phyloP scores from a whole-genome alignment of 352 stramenopile species.

The Pythium folliculosum region DNA sequence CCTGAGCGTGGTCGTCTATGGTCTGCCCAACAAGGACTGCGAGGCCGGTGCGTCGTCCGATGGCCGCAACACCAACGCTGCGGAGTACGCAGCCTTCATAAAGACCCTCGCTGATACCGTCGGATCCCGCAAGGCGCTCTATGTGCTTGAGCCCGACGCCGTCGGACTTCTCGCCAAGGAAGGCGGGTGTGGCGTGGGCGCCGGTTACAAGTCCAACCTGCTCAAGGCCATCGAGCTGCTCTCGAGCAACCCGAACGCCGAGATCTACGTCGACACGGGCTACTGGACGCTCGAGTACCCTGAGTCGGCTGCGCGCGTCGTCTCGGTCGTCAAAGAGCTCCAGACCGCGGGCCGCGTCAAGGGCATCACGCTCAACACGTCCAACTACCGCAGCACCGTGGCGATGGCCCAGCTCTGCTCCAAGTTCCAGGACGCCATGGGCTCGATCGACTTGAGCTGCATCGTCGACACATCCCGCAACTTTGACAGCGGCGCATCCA shows the following conservation, averaged over 20 bases:
- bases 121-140: slow-evolving; percentile 56
- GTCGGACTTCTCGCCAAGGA: slow-evolving; percentile 51
- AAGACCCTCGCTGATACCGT: slow-evolving; percentile 46
- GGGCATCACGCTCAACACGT: slow-evolving; percentile 64
- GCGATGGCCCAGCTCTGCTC: slow-evolving; percentile 38
- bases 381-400: slow-evolving; percentile 57
- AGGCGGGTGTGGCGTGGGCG: slow-evolving; percentile 34
- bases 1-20: slow-evolving; percentile 65
- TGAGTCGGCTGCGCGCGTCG: slow-evolving; percentile 28
- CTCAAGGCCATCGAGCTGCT: slow-evolving; percentile 47
- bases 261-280: slow-evolving; percentile 72
- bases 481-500: slow-evolving; percentile 29
- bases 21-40: slow-evolving; percentile 78
- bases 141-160: slow-evolving; percentile 73
- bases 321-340: slow-evolving; percentile 38
- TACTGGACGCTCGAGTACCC: slow-evolving; percentile 53
- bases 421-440: slow-evolving; percentile 54
- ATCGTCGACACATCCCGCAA: slow-evolving; percentile 72
- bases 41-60: slow-evolving; percentile 46
- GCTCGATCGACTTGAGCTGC: slow-evolving; percentile 36
- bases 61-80: slow-evolving; percentile 39
- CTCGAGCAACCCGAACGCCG: slow-evolving; percentile 58
- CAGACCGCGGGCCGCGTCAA: slow-evolving; percentile 28
- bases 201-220: slow-evolving; percentile 58
- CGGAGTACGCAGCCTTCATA: slow-evolving; percentile 54